A percentile compares a stretch with the other conserved stretches of the same genome.
Conservation (phyloP, 2,329 filamentous ascomycete species). For the Neospermospora avenae region DNA sequence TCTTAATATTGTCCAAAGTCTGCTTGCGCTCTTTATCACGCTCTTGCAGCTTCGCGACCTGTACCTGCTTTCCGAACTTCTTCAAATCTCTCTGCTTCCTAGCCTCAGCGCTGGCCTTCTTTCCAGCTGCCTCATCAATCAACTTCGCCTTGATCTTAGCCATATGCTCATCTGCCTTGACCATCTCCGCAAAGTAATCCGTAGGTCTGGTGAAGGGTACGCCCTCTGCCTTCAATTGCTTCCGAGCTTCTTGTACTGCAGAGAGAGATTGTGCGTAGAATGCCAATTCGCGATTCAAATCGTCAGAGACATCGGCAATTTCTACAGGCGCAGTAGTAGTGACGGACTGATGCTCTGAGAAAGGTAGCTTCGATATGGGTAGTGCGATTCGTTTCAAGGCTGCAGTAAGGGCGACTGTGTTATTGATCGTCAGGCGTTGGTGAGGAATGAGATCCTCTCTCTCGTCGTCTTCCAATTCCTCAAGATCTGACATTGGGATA, state of each 20-base stretch:
- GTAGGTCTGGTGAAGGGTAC: slow-evolving; percentile 82
- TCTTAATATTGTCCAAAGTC: slow-evolving; percentile 92
- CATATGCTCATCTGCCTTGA: slow-evolving; percentile 98
- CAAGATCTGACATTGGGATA: slow-evolving; percentile 84
- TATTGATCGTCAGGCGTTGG: slow-evolving; percentile 95
- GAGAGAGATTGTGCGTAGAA: slow-evolving; percentile 89
- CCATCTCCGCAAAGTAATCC: slow-evolving; percentile 99
- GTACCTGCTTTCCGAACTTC: slow-evolving; percentile 99
- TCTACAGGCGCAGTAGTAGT: slow-evolving; percentile 64
- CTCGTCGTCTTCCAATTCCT: slow-evolving; percentile 73
- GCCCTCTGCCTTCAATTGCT: slow-evolving; percentile 75
- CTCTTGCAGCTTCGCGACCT: slow-evolving; percentile 94
- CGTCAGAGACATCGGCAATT: slow-evolving; percentile 83
- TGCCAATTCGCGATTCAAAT: slow-evolving; percentile 85
- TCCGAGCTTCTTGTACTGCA: slow-evolving; percentile 70
- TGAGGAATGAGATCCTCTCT: slow-evolving; percentile 84
- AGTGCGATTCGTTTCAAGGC: slow-evolving; percentile 77
- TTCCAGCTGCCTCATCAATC: slow-evolving; percentile 83
- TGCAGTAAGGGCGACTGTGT: slow-evolving; percentile 79
- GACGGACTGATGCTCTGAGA: slow-evolving; percentile 79
- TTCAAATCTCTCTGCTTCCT: slow-evolving; percentile 91
- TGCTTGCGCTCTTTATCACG: slow-evolving; percentile 87
- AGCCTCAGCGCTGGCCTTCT: slow-evolving; percentile 90
- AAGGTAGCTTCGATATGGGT: slow-evolving; percentile 66
- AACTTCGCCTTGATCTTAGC: slow-evolving; percentile 92